Evolutionary conservation across 805 yeast genomes (phyloP), one percentile per base, ranked within the genome.

Genomic region (Sugiyamaella chiloensis): DNA sequence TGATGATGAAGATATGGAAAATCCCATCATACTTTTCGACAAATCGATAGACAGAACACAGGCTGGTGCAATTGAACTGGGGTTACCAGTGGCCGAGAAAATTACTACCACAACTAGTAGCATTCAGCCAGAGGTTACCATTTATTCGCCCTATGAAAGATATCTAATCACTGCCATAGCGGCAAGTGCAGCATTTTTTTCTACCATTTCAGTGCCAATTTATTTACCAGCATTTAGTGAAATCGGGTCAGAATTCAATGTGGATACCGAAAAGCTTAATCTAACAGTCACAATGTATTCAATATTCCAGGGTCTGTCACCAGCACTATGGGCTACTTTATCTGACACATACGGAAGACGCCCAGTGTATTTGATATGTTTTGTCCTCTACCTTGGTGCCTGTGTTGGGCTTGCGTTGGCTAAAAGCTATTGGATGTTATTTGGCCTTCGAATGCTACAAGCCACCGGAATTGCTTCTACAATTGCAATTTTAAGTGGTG

Each of bases 381-480:
- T 85, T 23, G 11, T 73, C 0, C 66, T 81, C 1, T 87, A 79
- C 56, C 65, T 79, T 16, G 80, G 72, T 7, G 79, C 86, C 1
- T 80, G 84, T 62, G 62, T 85, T 29, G 93, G 85, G 0, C 63
- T 88, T 8, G 87, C 95, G 0, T 68, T 73, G 20, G 66, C 80
- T 1, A 65, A 78, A 19, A 72, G 67, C 1, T 85, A 80, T 60
- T 77, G 85, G 66, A 70, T 79, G 20, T 66, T 88, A n/a, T 64
- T 85, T 5, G 76, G 82, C 1, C 66, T 88, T 27, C 67, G 96
- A 52, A 79, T 87, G 62, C 54, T 85, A 12, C 90, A 87, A 59
- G 88, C 95, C 0, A 73, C 82, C 6, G 88, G 86, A 11, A 81
- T 83, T 4, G 81, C 93, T 0, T 88, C 95, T 0, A 76, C 87